Percentiles rank a stretch among this genome's conserved stretches.
phyloP scores from a whole-genome alignment of 257 asterid genomes.

The Solanum medicagineum region DNA sequence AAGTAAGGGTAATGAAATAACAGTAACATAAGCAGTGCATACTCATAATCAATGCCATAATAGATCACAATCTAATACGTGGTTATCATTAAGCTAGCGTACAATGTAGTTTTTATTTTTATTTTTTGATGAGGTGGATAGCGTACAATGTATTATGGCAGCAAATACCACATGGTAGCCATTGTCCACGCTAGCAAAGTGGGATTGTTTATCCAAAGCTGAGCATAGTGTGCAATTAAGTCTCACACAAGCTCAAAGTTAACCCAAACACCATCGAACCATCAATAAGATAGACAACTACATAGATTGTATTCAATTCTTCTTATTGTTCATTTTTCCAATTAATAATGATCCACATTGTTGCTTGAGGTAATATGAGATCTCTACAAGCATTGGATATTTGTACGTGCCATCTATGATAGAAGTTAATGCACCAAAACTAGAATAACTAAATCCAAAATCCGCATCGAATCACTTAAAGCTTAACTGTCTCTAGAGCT shows the following conservation, averaged over 20 bases:
- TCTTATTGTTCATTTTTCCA: not conserved
- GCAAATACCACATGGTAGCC: not conserved
- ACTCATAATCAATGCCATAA: not conserved
- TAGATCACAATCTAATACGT: not conserved
- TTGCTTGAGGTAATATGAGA: not conserved
- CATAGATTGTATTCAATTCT: not conserved
- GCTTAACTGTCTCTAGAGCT: not conserved
- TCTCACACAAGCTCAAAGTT: not conserved
- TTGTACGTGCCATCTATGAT: not conserved
- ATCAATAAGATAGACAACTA: not conserved
- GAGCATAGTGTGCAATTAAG: not conserved
- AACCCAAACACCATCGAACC: not conserved
- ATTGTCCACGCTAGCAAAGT: not conserved
- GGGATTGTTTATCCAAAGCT: not conserved
- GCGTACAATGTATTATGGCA: not conserved
- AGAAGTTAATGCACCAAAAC: not conserved
- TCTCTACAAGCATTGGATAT: not conserved
- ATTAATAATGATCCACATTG: not conserved
- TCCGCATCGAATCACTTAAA: not conserved
- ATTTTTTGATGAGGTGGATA: not conserved
- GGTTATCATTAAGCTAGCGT: not conserved
- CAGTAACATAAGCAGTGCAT: not conserved
- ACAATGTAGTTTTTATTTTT: not conserved
- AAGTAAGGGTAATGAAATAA: not conserved
- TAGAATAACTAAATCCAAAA: not conserved